Conservation (phyloP, 2,329 filamentous ascomycete genomes). For the Aureobasidium sp. region DNA sequence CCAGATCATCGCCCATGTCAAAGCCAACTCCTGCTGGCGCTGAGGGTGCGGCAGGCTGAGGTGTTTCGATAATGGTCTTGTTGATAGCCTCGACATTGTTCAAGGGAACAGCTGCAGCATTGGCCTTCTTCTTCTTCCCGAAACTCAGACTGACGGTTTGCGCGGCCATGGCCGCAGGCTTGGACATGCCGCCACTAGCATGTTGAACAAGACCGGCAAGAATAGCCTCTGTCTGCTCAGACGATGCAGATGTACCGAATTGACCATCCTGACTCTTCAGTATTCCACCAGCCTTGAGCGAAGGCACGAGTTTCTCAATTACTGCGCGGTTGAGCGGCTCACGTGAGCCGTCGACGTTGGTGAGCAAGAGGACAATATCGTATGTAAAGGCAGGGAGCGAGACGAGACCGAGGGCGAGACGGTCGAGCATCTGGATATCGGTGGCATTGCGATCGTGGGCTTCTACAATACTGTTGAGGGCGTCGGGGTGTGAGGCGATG, state of each 20-base stretch:
- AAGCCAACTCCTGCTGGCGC: conserved; percentile 56
- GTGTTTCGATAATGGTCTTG: conserved; percentile 31
- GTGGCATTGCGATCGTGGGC: conserved; percentile 66
- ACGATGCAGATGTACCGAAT: conserved; percentile 37
- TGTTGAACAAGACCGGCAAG: conserved; percentile 65
- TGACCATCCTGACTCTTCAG: conserved; percentile 61
- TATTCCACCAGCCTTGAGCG: conserved; percentile 61
- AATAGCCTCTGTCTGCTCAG: conserved; percentile 68
- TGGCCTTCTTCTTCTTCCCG: conserved; percentile 46
- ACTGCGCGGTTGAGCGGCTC: conserved; percentile 60
- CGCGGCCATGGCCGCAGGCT: conserved; percentile 34
- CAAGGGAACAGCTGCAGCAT: conserved; percentile 32
- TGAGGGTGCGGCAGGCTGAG: conserved; percentile 36
- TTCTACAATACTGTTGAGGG: conserved; percentile 61
- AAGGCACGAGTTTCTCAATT: conserved; percentile 58
- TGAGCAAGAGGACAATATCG: conserved; percentile 75
- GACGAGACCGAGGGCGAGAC: conserved; percentile 73
- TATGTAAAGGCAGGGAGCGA: conserved; percentile 69
- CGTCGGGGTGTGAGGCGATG: conserved; percentile 74
- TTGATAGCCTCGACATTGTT: conserved; percentile 27
- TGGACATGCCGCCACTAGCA: conserved; percentile 58
- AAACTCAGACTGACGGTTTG: conserved; percentile 48
- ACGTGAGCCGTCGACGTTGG: conserved; percentile 63
- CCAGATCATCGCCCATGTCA: conserved; percentile 54
- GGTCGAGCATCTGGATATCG: conserved; percentile 97